phyloP scores from a whole-genome alignment of 371 early-diverging fungal genomes.

The Ordospora colligata region DNA sequence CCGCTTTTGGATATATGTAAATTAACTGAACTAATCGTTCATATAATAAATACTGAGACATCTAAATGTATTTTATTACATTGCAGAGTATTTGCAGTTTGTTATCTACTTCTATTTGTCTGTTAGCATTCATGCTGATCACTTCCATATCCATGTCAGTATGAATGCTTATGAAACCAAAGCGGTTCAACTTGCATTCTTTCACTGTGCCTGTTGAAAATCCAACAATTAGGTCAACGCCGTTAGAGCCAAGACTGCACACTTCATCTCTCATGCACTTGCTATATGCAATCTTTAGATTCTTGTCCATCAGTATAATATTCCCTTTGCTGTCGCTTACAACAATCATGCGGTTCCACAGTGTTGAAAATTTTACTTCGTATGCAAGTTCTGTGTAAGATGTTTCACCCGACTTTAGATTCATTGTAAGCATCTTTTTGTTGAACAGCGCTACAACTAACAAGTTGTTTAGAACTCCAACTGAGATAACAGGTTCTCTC shows the following conservation, averaged over 20 bases:
- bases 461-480: not conserved
- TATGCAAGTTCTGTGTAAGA: not conserved
- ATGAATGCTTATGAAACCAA: no score
- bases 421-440: not conserved
- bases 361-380: not conserved
- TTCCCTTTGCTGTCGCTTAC: not conserved
- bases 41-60: no score
- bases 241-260: not conserved
- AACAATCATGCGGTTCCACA: slow-evolving; percentile 1
- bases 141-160: no score
- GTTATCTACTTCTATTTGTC: no score
- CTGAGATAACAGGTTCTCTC: not conserved
- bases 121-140: no score
- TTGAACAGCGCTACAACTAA: not conserved
- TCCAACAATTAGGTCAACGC: not conserved
- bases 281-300: not conserved
- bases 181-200: not conserved
- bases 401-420: not conserved
- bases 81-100: no score
- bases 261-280: not conserved
- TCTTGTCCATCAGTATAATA: not conserved
- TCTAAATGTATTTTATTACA: no score
- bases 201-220: not conserved
- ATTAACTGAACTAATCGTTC: no score
- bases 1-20: no score